These are phyloP conservation scores for Plantago major DNA, from an alignment of 257 asterid species.

Conservation along the genomic window DNA sequence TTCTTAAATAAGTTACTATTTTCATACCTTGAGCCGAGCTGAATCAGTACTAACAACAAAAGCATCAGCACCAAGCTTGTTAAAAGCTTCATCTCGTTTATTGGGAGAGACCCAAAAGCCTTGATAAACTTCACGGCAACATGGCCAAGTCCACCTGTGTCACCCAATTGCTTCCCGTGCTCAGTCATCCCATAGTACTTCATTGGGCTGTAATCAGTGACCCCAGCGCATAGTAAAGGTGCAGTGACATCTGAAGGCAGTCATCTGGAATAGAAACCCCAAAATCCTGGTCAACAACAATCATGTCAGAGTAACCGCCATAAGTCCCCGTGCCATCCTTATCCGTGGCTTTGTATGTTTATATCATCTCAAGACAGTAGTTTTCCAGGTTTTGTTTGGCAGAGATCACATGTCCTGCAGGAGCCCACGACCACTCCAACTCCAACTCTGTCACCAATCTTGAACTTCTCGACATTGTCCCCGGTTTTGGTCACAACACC, in stretches of 20 bases:
- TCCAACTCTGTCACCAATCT: conserved; percentile 55
- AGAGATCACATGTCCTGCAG: conserved; percentile 46
- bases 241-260: conserved; percentile 48
- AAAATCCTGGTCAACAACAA: conserved; percentile 48
- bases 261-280: conserved; percentile 51
- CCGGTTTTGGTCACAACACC: conserved; percentile 55
- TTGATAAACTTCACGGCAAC: conserved; percentile 65
- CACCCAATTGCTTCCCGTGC: conserved; percentile 59
- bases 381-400: conserved; percentile 49
- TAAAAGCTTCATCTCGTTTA: conserved; percentile 47
- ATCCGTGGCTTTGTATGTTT: conserved; percentile 36
- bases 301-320: conserved; percentile 60
- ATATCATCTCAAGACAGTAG: conserved; percentile 40
- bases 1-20: too few species aligned
- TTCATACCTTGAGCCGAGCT: conserved; percentile 37
- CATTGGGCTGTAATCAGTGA: conserved; percentile 67
- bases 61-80: conserved; percentile 54
- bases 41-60: conserved; percentile 45
- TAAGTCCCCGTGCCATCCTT: conserved; percentile 50
- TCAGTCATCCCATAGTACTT: conserved; percentile 50
- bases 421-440: conserved; percentile 60
- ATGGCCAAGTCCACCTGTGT: conserved; percentile 72
- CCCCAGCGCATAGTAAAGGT: conserved; percentile 68
- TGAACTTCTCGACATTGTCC: conserved; percentile 37
- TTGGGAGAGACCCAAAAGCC: conserved; percentile 56